Base-by-base conservation (phyloP, 768 basidiomycete genomes). In the Hygrocybe coccinea region DNA sequence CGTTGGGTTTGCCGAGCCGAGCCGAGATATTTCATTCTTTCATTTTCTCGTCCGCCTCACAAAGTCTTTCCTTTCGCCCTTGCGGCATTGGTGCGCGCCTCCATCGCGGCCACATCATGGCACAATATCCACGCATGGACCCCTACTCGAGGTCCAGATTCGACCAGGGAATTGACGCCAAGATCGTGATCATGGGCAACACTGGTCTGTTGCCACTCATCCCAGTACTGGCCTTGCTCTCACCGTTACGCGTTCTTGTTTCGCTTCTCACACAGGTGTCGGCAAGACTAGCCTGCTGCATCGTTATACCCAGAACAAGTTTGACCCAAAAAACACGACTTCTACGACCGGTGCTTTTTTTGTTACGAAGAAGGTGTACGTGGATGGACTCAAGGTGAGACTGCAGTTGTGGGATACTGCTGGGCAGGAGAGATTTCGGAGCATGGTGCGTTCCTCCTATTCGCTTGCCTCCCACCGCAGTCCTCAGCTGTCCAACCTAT, bases 181-280 rank as follows among this genome's bases (percentile, higher is more conserved):
- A 95, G 83, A 90, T 95, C 70, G 92, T 95, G 68, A 84, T 95
- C 64, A 91, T 94, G 88, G 91, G 89, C 76, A 92, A 88, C 71
- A 78, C 77, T 59, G 76, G 77, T 74, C 39, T 47, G 64, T 61
- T 53, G 52, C 33, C 10, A 4, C 19, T 6, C 17, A 8, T 37
- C 46, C 53, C 41, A 59, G 52, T 45, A 41, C n/a, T n/a, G n/a
- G n/a, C n/a, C n/a, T n/a, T 35, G 49, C 35, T 41, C 39, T 22
- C 22, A 21, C 55, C 44, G 8, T 39, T 51, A 35, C 29, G 29
- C 29, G 29, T 8, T 29, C 29, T 8, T 8, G 8, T 29, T 29
- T 29, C 29, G 8, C 29, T 29, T 50, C 57, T 4, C 33, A 60
- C 53, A 54, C 61, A 91, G 90, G 90, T 64, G 91, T 95, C 55